These are phyloP conservation scores for Cercospora citrullina DNA, from an alignment of 2,329 filamentous ascomycete species.

Conservation along the genomic window DNA sequence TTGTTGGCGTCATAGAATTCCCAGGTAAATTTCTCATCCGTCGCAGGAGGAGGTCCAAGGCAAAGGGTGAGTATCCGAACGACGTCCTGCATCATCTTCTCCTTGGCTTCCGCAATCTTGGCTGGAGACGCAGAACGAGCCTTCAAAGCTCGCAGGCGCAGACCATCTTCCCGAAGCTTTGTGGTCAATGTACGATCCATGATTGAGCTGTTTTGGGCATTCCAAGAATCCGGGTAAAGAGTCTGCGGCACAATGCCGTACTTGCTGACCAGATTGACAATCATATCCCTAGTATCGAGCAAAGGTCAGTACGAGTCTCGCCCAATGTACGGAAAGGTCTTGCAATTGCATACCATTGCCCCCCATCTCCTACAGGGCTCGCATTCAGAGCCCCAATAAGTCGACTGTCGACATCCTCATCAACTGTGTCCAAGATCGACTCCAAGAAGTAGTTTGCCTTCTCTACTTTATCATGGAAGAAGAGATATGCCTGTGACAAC, in stretches of 20 bases:
- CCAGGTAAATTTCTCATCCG: constrained; percentile 73
- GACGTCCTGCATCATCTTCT: constrained; percentile 75
- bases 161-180: constrained; percentile 81
- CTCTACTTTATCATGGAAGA: constrained; percentile 93
- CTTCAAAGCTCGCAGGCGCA: constrained; percentile 66
- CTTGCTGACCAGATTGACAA: constrained; percentile 79
- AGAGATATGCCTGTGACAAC: constrained; percentile 83
- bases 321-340: constrained; percentile 65
- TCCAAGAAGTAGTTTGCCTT: constrained; percentile 90
- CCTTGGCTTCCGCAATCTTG: constrained; percentile 59
- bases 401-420: constrained; percentile 69
- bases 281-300: constrained; percentile 67
- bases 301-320: constrained; percentile 56
- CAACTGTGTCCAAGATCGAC: constrained; percentile 72
- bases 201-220: constrained; percentile 67
- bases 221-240: constrained; percentile 80
- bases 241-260: constrained; percentile 80
- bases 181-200: constrained; percentile 77
- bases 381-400: constrained; percentile 69
- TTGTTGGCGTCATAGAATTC: constrained; percentile 71
- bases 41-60: constrained; percentile 73
- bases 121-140: constrained; percentile 40
- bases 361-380: constrained; percentile 74
- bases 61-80: constrained; percentile 79
- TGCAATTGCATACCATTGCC: constrained; percentile 62